Conservation (phyloP, 164 flowering plant species). For the Sextonia rubra region DNA sequence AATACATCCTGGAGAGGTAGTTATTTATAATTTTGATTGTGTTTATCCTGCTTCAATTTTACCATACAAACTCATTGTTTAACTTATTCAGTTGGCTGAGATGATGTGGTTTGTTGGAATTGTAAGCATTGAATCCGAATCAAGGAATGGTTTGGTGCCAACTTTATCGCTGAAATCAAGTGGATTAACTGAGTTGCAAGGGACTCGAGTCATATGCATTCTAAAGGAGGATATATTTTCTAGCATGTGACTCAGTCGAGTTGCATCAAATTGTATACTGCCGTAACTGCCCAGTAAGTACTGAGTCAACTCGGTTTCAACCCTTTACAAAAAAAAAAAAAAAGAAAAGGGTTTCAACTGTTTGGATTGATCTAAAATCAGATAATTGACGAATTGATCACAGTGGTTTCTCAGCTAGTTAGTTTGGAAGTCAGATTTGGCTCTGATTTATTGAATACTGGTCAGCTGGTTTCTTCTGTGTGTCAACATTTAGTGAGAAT, state of each 20-base stretch:
- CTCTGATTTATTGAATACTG: neutral
- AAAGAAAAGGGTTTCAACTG: too few relatives aligned
- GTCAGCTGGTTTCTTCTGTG: neutral
- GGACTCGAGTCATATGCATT: too few relatives aligned
- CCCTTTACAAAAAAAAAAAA: too few relatives aligned
- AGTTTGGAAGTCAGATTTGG: neutral
- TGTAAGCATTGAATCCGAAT: too few relatives aligned
- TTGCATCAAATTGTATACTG: neutral
- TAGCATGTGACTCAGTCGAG: neutral
- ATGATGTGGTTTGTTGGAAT: too few relatives aligned
- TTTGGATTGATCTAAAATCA: neutral
- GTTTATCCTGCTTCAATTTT: neutral
- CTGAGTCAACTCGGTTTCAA: neutral
- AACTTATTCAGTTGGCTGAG: too few relatives aligned
- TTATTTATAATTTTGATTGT: neutral
- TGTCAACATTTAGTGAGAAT: too few relatives aligned
- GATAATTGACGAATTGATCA: neutral
- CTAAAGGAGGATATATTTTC: too few relatives aligned
- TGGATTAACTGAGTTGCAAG: too few relatives aligned
- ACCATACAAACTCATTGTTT: too few relatives aligned
- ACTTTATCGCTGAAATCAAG: too few relatives aligned
- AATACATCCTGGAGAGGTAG: slow-evolving; percentile 96
- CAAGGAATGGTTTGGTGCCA: too few relatives aligned
- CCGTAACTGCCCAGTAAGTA: neutral
- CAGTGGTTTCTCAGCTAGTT: neutral